These are phyloP conservation scores for Cicer judaicum DNA, from an alignment of 306 rosid species.

Conservation along the genomic window DNA sequence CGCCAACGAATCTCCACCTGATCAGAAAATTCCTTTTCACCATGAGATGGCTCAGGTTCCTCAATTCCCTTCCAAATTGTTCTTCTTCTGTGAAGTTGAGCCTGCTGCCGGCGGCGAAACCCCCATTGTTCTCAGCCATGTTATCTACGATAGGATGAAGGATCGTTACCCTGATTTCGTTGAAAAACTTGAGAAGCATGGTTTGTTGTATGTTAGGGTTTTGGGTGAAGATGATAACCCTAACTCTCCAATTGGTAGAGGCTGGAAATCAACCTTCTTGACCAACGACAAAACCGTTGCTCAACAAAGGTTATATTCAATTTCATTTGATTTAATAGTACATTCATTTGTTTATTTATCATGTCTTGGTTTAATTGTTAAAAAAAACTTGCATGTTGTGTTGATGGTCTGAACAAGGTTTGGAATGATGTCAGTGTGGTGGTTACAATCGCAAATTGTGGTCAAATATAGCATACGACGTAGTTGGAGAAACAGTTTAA, in stretches of 20 bases:
- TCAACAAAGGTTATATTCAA: conserved; percentile 62
- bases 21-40: conserved; percentile 86
- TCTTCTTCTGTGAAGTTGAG: conserved; percentile 88
- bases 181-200: conserved; percentile 65
- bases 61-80: conserved; percentile 75
- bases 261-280: conserved; percentile 94
- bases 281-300: conserved; percentile 76
- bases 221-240: conserved; percentile 80
- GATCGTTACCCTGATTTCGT: conserved; percentile 77
- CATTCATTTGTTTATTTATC: neutral
- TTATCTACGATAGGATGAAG: conserved; percentile 75
- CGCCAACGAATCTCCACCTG: conserved; percentile 92
- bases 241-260: conserved; percentile 87
- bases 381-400: neutral
- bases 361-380: neutral
- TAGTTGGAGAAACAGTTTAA: no score
- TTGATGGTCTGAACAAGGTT: neutral
- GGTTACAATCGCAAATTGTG: neutral
- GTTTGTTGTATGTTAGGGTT: conserved; percentile 73
- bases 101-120: conserved; percentile 88
- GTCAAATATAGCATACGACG: neutral
- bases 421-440: neutral
- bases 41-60: conserved; percentile 97
- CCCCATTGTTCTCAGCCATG: conserved; percentile 82
- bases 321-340: no score